Evolutionary conservation across 2,329 filamentous ascomycete genomes (phyloP).

Genomic region (Aspergillus sp.): DNA sequence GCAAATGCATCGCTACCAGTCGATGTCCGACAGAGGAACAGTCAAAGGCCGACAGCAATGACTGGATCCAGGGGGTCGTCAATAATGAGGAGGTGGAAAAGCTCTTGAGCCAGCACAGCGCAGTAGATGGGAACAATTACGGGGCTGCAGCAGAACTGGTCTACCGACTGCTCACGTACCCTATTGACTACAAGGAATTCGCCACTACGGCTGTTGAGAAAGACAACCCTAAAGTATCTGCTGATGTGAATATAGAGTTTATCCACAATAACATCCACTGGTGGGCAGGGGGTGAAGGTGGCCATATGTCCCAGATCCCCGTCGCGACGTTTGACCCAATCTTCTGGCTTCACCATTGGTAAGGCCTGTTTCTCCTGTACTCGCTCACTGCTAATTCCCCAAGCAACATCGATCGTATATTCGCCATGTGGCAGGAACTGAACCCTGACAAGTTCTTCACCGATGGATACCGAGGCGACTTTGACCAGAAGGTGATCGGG

Average conservation of each 20-base stretch:
- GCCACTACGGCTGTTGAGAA: background rate
- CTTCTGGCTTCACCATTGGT: conserved; percentile 16
- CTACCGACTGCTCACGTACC: background rate
- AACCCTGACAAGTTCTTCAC: conserved; percentile 9
- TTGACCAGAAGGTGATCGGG: background rate
- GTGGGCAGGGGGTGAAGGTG: background rate
- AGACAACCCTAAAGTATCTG: background rate
- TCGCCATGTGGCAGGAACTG: conserved; percentile 5
- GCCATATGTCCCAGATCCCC: conserved; percentile 11
- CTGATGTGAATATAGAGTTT: conserved; percentile 2
- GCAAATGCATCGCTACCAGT: background rate
- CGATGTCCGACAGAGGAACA: background rate
- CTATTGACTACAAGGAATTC: background rate
- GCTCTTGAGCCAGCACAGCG: background rate
- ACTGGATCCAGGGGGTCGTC: background rate
- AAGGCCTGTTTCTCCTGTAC: background rate
- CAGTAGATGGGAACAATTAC: background rate
- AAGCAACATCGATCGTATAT: conserved; percentile 8
- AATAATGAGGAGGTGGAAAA: background rate
- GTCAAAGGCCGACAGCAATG: background rate
- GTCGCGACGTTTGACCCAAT: conserved; percentile 14
- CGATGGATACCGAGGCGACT: background rate
- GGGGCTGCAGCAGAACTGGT: background rate
- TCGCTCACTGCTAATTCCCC: background rate
- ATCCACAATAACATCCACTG: conserved; percentile 13